Evolutionary conservation across 805 yeast genomes (phyloP).

Genomic region (Wickerhamomyces strasburgensis): DNA sequence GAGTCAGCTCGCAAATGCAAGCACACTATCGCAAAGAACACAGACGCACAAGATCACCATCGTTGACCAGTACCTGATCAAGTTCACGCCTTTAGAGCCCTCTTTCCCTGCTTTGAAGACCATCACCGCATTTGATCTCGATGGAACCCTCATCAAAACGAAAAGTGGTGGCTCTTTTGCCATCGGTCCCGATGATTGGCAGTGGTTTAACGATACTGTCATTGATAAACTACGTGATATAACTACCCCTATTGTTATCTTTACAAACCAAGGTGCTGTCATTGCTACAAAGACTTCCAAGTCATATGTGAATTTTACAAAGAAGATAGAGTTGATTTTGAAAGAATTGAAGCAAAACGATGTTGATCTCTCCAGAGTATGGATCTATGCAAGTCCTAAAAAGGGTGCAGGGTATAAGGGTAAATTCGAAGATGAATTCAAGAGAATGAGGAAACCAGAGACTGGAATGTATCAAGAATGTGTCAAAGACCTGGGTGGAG

Average conservation of each 20-base stretch:
- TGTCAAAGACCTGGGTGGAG: conserved; percentile 31
- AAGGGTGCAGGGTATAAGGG: conserved; percentile 33
- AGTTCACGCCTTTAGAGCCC: conserved; percentile 31
- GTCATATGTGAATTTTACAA: conserved; percentile 35
- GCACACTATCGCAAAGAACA: background rate
- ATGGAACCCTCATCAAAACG: conserved; percentile 68
- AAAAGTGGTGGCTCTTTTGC: conserved; percentile 60
- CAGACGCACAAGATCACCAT: conserved; percentile 28
- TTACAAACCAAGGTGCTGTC: conserved; percentile 83
- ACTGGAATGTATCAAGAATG: conserved; percentile 72
- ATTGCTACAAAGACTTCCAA: conserved; percentile 34
- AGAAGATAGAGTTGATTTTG: conserved; percentile 37
- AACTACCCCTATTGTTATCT: conserved; percentile 48
- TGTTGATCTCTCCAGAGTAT: conserved; percentile 23
- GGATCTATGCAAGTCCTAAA: conserved; percentile 64
- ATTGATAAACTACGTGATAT: conserved; percentile 6
- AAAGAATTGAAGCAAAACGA: conserved; percentile 26
- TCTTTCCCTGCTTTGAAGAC: conserved; percentile 1
- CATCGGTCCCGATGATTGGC: conserved; percentile 67
- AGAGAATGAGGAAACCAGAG: conserved; percentile 62
- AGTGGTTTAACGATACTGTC: conserved; percentile 43
- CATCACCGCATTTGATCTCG: conserved; percentile 79
- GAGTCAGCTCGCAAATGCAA: background rate
- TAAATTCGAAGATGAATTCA: conserved; percentile 15
- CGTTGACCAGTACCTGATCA: conserved; percentile 39